phyloP scores from a whole-genome alignment of 352 stramenopile genomes.

The Phytopythium chamaehyphon region DNA sequence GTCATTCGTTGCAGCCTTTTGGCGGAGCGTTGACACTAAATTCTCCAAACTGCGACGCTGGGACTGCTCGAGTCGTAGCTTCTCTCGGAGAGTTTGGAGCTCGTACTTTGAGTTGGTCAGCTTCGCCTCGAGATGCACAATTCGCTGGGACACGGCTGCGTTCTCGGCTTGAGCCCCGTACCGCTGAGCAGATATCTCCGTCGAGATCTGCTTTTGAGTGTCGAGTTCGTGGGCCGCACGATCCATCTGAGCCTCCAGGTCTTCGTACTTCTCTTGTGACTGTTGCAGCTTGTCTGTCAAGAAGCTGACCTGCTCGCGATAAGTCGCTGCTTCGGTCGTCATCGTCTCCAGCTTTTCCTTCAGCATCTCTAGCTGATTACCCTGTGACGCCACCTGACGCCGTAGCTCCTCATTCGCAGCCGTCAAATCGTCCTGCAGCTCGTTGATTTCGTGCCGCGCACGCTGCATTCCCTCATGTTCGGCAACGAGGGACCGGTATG shows the following conservation, averaged over 20 bases:
- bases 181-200: slow-evolving; percentile 74
- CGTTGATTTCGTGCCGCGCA: slow-evolving; percentile 44
- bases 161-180: slow-evolving; percentile 76
- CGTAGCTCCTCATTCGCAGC: slow-evolving; percentile 66
- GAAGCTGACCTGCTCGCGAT: slow-evolving; percentile 78
- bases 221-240: slow-evolving; percentile 43
- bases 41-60: slow-evolving; percentile 61
- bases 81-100: slow-evolving; percentile 52
- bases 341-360: slow-evolving; percentile 55
- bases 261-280: slow-evolving; percentile 40
- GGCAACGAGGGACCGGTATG: slow-evolving; percentile 66
- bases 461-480: slow-evolving; percentile 71
- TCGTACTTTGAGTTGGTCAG: slow-evolving; percentile 69
- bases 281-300: slow-evolving; percentile 68
- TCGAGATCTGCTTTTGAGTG: slow-evolving; percentile 61
- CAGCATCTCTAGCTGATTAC: slow-evolving; percentile 53
- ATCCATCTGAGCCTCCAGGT: slow-evolving; percentile 57
- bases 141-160: slow-evolving; percentile 65
- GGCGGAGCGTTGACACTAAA: slow-evolving; percentile 54
- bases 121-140: slow-evolving; percentile 75
- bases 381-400: slow-evolving; percentile 44
- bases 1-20: slow-evolving; percentile 64
- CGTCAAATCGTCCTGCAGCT: slow-evolving; percentile 52
- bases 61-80: slow-evolving; percentile 45
- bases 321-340: slow-evolving; percentile 47